These are phyloP conservation scores for Coprinopsis marcescibilis DNA, from an alignment of 768 basidiomycete species.

Conservation along the genomic window DNA sequence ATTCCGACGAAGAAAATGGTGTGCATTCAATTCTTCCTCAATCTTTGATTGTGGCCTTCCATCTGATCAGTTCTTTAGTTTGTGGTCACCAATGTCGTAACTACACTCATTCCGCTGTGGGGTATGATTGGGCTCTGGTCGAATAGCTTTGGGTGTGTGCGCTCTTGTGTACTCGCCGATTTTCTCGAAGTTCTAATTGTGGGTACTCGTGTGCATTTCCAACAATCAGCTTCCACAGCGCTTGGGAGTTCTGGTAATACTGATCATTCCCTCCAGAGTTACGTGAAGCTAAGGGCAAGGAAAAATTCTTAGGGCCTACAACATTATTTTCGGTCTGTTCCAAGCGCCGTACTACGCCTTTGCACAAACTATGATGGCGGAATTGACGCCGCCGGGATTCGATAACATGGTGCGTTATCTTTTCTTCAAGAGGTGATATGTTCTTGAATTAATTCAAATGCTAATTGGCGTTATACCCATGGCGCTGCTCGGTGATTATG, in stretches of 20 bases:
- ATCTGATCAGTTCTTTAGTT: constrained; percentile 39
- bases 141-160: constrained; percentile 62
- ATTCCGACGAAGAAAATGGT: constrained; percentile 81
- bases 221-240: constrained; percentile 65
- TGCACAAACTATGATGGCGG: constrained; percentile 85
- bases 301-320: constrained; percentile 55
- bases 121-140: constrained; percentile 88
- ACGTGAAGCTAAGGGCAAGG: neutral
- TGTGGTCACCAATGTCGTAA: constrained; percentile 68
- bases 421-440: no score
- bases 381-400: constrained; percentile 81
- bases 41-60: neutral
- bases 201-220: neutral
- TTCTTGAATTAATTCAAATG: no score
- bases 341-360: constrained; percentile 87
- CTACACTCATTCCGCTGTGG: constrained; percentile 78
- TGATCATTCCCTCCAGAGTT: neutral
- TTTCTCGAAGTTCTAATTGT: neutral
- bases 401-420: constrained; percentile 56
- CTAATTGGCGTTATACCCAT: no score
- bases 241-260: constrained; percentile 78
- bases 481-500: no score
- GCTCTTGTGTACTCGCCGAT: no score
- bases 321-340: constrained; percentile 73
- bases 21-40: constrained; percentile 8